Conservation (phyloP, 2,329 filamentous ascomycete species). For the Diaporthe destruens region DNA sequence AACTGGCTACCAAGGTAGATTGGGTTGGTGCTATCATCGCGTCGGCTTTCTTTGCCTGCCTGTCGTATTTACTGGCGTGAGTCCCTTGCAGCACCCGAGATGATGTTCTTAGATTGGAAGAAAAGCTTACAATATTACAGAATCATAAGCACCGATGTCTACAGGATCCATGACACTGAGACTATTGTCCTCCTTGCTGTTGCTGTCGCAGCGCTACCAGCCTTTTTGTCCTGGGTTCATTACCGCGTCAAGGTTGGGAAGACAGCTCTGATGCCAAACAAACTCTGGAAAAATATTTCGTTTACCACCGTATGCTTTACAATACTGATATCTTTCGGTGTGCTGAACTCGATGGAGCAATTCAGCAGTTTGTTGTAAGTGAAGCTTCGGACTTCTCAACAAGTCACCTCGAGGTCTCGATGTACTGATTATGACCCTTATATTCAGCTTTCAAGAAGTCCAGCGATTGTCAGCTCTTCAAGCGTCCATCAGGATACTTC, state of each 20-base stretch:
- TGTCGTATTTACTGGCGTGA: conserved; percentile 68
- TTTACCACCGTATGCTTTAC: conserved; percentile 69
- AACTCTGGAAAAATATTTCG: conserved; percentile 68
- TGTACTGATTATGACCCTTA: conserved; percentile 6
- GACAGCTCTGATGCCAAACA: conserved; percentile 72
- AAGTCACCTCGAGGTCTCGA: conserved; percentile 28
- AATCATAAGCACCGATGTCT: conserved; percentile 53
- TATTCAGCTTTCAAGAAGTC: conserved; percentile 62
- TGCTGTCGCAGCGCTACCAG: conserved; percentile 54
- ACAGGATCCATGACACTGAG: conserved; percentile 56
- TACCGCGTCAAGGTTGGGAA: conserved; percentile 58
- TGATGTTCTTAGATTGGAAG: background rate
- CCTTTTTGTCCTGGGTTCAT: conserved; percentile 67
- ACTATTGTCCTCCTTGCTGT: conserved; percentile 62
- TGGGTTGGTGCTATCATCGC: conserved; percentile 65
- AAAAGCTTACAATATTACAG: conserved; percentile 41
- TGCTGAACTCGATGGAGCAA: conserved; percentile 60
- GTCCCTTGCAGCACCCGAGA: conserved; percentile 43
- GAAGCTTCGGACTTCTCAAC: conserved; percentile 1
- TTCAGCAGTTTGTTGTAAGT: conserved; percentile 63
- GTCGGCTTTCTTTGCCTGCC: conserved; percentile 59
- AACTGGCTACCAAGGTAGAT: conserved; percentile 60
- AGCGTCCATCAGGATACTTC: conserved; percentile 60
- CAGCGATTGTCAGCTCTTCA: conserved; percentile 59
- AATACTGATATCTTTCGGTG: conserved; percentile 60